Conservation (phyloP, 257 asterid genomes). For the Leptodermis oblonga region DNA sequence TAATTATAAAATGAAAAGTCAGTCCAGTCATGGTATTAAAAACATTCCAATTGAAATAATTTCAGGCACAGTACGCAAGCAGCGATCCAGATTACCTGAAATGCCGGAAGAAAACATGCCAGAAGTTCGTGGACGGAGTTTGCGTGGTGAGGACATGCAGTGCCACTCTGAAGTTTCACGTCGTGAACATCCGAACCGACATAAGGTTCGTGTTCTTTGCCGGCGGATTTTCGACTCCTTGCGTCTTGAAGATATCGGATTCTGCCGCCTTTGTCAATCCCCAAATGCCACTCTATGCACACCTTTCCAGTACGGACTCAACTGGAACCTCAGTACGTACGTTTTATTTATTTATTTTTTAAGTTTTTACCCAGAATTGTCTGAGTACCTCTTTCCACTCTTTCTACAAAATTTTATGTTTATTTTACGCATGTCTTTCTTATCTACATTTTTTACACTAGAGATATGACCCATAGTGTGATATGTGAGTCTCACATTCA, state of each 20-base stretch:
- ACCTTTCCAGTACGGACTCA: slow-evolving; percentile 57
- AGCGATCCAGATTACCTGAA: slow-evolving; percentile 56
- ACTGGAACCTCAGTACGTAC: slow-evolving; percentile 55
- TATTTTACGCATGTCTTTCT: too few species aligned
- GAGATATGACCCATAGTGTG: too few species aligned
- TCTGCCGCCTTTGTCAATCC: slow-evolving; percentile 53
- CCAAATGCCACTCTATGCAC: slow-evolving; percentile 59
- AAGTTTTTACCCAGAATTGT: too few species aligned
- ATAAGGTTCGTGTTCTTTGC: slow-evolving; percentile 62
- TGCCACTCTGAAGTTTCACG: slow-evolving; percentile 60
- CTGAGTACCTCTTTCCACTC: too few species aligned
- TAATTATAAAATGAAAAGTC: too few species aligned
- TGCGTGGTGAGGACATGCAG: slow-evolving; percentile 51
- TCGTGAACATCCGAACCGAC: slow-evolving; percentile 71
- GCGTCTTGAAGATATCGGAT: slow-evolving; percentile 41
- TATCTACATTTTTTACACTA: too few species aligned
- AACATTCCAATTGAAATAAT: too few species aligned
- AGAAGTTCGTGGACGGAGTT: slow-evolving; percentile 19
- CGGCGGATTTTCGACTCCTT: slow-evolving; percentile 63
- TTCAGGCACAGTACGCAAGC: slow-evolving; percentile 67
- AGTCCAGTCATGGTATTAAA: too few species aligned
- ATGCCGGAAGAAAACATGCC: slow-evolving; percentile 59
- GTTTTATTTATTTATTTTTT: neutral
- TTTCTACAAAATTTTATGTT: too few species aligned
- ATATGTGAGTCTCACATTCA: too few species aligned